phyloP scores from a whole-genome alignment of 2,329 filamentous ascomycete species.

The Fusarium anthophilum region DNA sequence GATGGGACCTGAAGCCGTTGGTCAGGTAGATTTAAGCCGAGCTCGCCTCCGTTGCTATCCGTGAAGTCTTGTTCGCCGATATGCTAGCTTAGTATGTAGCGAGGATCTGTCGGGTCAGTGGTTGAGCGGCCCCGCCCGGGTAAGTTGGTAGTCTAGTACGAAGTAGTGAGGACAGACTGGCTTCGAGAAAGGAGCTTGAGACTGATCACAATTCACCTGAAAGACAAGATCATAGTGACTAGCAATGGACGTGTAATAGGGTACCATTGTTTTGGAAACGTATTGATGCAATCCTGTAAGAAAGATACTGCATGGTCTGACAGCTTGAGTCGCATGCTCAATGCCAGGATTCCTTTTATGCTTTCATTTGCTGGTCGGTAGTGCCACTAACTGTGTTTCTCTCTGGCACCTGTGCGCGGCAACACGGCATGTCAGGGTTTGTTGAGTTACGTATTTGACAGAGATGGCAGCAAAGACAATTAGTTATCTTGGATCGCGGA shows the following conservation, averaged over 20 bases:
- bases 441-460: not conserved
- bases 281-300: not conserved
- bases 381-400: not conserved
- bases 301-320: not conserved
- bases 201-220: not conserved
- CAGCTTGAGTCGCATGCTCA: not conserved
- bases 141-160: not conserved
- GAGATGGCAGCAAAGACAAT: not conserved
- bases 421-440: not conserved
- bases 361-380: too few species aligned
- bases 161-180: fast-evolving
- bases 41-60: not conserved
- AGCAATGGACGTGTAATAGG: not conserved
- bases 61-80: too few species aligned
- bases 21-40: not conserved
- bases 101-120: not conserved
- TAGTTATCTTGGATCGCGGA: not conserved
- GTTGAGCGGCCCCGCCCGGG: too few species aligned
- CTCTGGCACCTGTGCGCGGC: not conserved
- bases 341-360: not conserved
- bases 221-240: not conserved
- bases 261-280: not conserved
- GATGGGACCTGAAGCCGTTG: not conserved
- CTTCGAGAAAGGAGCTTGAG: not conserved
- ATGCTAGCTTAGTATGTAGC: not conserved